A percentile compares a stretch with the other conserved stretches of the same genome.
Conservation (phyloP, 495 filamentous ascomycete genomes). For the Talaromyces borbonicus region DNA sequence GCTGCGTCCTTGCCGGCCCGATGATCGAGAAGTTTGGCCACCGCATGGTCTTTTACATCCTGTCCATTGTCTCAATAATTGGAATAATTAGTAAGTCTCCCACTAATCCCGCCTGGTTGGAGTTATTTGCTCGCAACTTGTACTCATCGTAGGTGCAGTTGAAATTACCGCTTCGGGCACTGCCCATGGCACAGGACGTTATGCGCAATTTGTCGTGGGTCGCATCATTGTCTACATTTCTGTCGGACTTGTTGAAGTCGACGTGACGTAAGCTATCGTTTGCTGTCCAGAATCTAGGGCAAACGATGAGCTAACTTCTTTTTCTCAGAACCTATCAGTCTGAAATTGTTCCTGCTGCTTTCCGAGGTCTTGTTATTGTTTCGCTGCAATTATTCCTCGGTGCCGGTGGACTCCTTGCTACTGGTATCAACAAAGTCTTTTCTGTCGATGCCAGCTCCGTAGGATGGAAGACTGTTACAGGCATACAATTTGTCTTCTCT, state of each 20-base stretch:
- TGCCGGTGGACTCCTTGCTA: neutral
- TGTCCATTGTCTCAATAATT: conserved; percentile 5
- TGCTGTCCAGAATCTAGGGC: neutral
- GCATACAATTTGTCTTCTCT: neutral
- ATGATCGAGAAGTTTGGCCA: conserved; percentile 9
- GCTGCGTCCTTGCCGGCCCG: conserved; percentile 1
- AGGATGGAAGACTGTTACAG: neutral
- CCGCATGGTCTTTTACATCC: conserved; percentile 5
- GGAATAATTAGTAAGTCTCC: neutral
- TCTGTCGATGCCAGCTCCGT: neutral
- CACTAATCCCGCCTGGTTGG: neutral
- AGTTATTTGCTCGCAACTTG: neutral
- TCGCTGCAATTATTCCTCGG: conserved; percentile 8
- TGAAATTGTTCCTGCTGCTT: conserved; percentile 10
- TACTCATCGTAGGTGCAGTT: neutral
- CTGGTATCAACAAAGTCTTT: neutral
- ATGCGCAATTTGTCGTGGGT: conserved; percentile 6
- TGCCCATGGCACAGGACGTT: neutral
- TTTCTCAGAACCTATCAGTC: conserved; percentile 10
- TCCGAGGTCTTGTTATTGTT: conserved; percentile 9
- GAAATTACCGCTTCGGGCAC: neutral
- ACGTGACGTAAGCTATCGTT: neutral
- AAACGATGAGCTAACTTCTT: neutral
- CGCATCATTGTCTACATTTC: conserved; percentile 8
- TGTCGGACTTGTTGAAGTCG: conserved; percentile 6